phyloP scores from a whole-genome alignment of 2,329 filamentous ascomycete genomes.

The Cladosporium sp. region DNA sequence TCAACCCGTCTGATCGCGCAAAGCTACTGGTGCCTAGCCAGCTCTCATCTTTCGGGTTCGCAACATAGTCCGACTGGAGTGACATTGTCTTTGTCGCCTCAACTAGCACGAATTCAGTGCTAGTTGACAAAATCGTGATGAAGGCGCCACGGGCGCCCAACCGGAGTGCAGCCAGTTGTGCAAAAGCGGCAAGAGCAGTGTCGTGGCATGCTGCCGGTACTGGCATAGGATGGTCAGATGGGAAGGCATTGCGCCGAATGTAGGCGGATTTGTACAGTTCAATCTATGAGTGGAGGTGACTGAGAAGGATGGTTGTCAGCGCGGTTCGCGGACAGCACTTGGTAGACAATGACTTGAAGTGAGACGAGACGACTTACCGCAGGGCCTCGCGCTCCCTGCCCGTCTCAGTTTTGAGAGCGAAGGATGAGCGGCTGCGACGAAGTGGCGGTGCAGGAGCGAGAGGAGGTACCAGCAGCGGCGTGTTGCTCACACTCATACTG shows the following conservation, averaged over 20 bases:
- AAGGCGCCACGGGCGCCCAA: no score
- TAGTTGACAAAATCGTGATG: no score
- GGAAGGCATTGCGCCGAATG: slow-evolving; percentile 18
- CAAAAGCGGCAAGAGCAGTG: no score
- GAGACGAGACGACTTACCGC: neutral
- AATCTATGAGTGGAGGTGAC: slow-evolving; percentile 9
- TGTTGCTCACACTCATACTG: neutral
- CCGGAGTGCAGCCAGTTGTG: no score
- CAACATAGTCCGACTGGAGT: no score
- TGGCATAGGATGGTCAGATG: slow-evolving; percentile 9
- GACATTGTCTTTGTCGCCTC: no score
- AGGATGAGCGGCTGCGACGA: neutral
- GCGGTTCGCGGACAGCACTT: neutral
- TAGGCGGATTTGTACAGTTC: slow-evolving; percentile 13
- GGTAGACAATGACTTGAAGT: neutral
- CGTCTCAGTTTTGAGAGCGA: neutral
- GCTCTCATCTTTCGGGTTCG: no score
- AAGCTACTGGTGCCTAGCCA: no score
- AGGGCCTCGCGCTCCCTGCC: slow-evolving; percentile 16
- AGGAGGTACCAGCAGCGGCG: neutral
- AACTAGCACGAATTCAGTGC: no score
- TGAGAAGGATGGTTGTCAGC: neutral
- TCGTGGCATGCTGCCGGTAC: slow-evolving; percentile 20
- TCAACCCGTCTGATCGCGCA: no score
- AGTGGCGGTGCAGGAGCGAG: neutral